Conservation (phyloP, 1,139 yeast genomes). For the Candida tunisiensis region DNA sequence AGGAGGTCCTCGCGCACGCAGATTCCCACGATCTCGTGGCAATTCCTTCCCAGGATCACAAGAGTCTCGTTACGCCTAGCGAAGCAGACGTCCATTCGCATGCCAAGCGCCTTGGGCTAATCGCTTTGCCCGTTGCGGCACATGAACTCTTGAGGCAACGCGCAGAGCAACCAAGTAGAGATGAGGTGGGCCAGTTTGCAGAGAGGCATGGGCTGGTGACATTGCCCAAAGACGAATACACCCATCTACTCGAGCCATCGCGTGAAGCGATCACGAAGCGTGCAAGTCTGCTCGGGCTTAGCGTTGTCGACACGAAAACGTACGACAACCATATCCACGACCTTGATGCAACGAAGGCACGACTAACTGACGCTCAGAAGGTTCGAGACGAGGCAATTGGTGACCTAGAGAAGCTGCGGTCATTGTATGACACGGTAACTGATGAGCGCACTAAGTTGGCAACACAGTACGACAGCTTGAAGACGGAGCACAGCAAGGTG, state of each 20-base stretch:
- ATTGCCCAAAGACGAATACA: constrained; percentile 3
- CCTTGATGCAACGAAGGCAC: too few species aligned
- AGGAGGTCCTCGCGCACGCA: constrained; percentile 9
- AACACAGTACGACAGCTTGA: too few species aligned
- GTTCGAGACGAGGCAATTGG: too few species aligned
- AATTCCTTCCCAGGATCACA: constrained; percentile 6
- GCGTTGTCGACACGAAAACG: too few species aligned
- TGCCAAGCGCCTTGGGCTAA: not conserved
- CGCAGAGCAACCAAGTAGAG: constrained; percentile 1
- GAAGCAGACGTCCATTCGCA: constrained; percentile 1
- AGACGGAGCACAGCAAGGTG: too few species aligned
- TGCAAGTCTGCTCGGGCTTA: constrained; percentile 10
- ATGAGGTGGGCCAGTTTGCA: constrained; percentile 3
- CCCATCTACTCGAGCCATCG: constrained; percentile 4
- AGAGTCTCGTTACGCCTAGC: constrained; percentile 3
- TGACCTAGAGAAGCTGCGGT: too few species aligned
- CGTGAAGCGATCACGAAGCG: constrained; percentile 5
- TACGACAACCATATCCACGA: too few species aligned
- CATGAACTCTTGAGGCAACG: constrained; percentile 4
- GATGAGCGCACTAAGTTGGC: too few species aligned
- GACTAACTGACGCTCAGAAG: too few species aligned
- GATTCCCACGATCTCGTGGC: constrained; percentile 4
- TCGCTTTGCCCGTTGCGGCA: constrained; percentile 1
- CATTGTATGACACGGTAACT: too few species aligned
- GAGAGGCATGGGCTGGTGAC: constrained; percentile 4